phyloP scores from a whole-genome alignment of 768 basidiomycete species.

The Naganishia randhawae region DNA sequence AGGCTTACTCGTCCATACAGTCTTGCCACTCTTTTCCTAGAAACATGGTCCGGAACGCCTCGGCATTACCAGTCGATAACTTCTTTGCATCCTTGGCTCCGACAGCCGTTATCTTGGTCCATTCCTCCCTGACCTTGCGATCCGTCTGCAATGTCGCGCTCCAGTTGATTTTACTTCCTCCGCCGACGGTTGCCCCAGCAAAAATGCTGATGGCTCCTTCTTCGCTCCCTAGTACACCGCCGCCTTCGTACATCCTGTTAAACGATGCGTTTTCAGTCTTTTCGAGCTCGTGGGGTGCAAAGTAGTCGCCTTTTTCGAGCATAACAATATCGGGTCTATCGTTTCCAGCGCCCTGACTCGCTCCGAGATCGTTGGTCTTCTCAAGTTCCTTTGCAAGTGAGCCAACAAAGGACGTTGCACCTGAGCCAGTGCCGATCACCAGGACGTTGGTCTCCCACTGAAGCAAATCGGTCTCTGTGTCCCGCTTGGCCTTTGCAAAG shows the following conservation, averaged over 20 bases:
- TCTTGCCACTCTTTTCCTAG: conserved; percentile 27
- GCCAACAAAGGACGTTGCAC: conserved; percentile 16
- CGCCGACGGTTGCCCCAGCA: conserved; percentile 52
- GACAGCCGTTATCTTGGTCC: conserved; percentile 36
- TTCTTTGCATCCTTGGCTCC: conserved; percentile 6
- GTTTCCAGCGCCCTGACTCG: too few species aligned
- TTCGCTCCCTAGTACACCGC: conserved; percentile 68
- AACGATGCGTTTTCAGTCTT: conserved; percentile 28
- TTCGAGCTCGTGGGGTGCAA: conserved; percentile 14
- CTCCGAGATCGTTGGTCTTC: not conserved
- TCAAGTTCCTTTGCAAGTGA: conserved; percentile 19
- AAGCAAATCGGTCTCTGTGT: not conserved
- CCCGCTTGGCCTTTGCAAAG: not conserved
- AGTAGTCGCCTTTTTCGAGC: conserved; percentile 23
- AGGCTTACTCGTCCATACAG: conserved; percentile 26
- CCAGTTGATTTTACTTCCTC: conserved; percentile 46
- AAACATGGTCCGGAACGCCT: conserved; percentile 18
- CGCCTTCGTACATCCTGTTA: conserved; percentile 56
- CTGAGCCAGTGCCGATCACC: conserved; percentile 22
- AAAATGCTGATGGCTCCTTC: conserved; percentile 63
- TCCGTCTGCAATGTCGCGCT: conserved; percentile 40
- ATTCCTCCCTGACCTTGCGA: conserved; percentile 41
- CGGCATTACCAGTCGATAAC: not conserved
- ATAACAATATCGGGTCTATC: conserved; percentile 14
- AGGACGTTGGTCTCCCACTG: not conserved